Evolutionary conservation across 2,329 filamentous ascomycete genomes (phyloP).

Genomic region (Stemphylium beticola): DNA sequence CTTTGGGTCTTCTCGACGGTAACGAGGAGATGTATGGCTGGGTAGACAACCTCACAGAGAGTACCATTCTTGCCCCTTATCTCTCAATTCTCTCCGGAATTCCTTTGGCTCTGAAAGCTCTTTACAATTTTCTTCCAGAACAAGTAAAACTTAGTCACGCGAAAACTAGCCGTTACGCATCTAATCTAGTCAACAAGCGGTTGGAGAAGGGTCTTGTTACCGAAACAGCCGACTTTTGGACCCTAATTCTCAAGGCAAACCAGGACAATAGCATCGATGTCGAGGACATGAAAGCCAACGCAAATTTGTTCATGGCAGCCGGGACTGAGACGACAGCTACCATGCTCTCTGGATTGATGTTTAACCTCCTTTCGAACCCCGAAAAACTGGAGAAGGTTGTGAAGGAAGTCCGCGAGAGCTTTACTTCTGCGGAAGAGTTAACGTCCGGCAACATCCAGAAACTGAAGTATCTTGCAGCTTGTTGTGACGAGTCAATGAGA

Average conservation of each 20-base stretch:
- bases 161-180: conserved; percentile 15
- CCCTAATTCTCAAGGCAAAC: conserved; percentile 39
- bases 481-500: conserved; percentile 53
- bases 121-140: conserved; percentile 5
- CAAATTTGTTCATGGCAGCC: conserved; percentile 31
- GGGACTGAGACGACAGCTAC: conserved; percentile 41
- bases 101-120: background rate
- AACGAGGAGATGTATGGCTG: conserved; percentile 3
- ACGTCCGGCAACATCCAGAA: conserved; percentile 25
- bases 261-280: conserved; percentile 23
- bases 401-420: conserved; percentile 24
- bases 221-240: conserved; percentile 47
- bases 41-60: conserved; percentile 14
- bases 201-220: conserved; percentile 13
- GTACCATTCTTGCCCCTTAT: background rate
- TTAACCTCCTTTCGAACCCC: conserved; percentile 29
- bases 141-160: background rate
- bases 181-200: background rate
- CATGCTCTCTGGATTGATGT: conserved; percentile 34
- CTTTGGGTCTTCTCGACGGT: conserved; percentile 16
- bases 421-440: conserved; percentile 7
- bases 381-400: conserved; percentile 21
- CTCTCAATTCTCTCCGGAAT: background rate
- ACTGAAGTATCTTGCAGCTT: conserved; percentile 51
- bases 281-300: conserved; percentile 39